Base-by-base conservation (phyloP, 495 filamentous ascomycete species). In the Parmelia sp. region DNA sequence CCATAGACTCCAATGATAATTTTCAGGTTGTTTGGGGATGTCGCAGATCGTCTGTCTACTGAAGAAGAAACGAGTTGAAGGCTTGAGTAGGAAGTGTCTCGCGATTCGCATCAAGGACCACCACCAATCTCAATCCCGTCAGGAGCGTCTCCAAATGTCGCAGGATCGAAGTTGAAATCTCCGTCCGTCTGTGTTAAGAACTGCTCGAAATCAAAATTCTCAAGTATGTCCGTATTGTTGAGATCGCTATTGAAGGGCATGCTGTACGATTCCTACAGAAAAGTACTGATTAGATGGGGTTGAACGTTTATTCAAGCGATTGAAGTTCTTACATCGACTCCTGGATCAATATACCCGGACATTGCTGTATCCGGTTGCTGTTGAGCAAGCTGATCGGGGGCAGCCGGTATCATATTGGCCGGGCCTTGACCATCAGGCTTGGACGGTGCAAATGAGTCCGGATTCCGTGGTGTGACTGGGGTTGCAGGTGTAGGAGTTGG, bases 121-220 rank as follows among this genome's bases (percentile, higher is more conserved):
- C 79, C 80, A 37, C 72, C 72, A 60, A 82, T 74, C 62, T 84
- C 82, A 72, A 85, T 82, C 67, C 75, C 73, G 62, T 80, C 82
- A 8, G 67, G 65, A 61, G 72, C 65, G 56, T 78, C n/a, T n/a
- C n/a, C 79, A 42, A 75, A 72, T 7, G 77, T 74, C 62, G 84
- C 79, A 63, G 87, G 87, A 25, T 77, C 79, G 61, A 85, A 81
- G 39, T 75, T 76, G 42, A 76, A 74, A 19, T 72, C 75, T 31
- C 77, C 80, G 64, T 86, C 83, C 14, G 82, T 85, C 66, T 86
- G 86, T 58, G 62, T 58, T 10, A 97, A 78, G 83, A 97, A 97
- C 0, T 90, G 91, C 74, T 97, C 93, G 73, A 97, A 97, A 74
- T 97, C 93, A 68, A 97, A 97, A 69, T 90, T 89, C 71, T 91